These are phyloP conservation scores for Mycena venus DNA, from an alignment of 768 basidiomycete species.

Conservation along the genomic window DNA sequence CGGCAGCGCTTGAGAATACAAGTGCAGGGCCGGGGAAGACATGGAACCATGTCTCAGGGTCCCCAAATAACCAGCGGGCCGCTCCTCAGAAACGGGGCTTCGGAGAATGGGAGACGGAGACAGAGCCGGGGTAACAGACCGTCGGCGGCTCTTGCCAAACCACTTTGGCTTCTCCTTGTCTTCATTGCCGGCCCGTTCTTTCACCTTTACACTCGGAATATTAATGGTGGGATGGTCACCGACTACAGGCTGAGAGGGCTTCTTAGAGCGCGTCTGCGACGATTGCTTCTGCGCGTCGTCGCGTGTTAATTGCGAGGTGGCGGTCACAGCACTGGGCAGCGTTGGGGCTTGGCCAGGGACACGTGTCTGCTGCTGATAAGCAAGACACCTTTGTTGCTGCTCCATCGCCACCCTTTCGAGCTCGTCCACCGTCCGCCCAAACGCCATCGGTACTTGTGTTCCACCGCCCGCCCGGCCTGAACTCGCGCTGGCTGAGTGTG, in stretches of 20 bases:
- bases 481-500: conserved; percentile 36
- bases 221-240: conserved; percentile 63
- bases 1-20: conserved; percentile 68
- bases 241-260: conserved; percentile 46
- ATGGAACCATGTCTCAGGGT: conserved; percentile 78
- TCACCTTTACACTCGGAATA: conserved; percentile 56
- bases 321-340: conserved; percentile 49
- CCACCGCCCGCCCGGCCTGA: no score
- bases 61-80: conserved; percentile 69
- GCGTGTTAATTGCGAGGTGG: conserved; percentile 32
- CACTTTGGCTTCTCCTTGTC: conserved; percentile 58
- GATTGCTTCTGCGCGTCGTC: no score
- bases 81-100: conserved; percentile 45
- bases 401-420: conserved; percentile 87
- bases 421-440: conserved; percentile 80
- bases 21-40: conserved; percentile 81
- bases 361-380: conserved; percentile 86
- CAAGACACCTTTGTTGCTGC: conserved; percentile 85
- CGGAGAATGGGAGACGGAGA: conserved; percentile 57
- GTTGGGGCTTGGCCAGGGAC: no score
- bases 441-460: conserved; percentile 57
- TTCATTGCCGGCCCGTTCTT: conserved; percentile 59
- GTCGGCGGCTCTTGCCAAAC: conserved; percentile 60
- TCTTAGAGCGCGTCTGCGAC: conserved; percentile 72
- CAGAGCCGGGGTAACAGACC: conserved; percentile 52